These are phyloP conservation scores for Erythrophleum ivorense DNA, from an alignment of 331 rosid species.

Conservation along the genomic window DNA sequence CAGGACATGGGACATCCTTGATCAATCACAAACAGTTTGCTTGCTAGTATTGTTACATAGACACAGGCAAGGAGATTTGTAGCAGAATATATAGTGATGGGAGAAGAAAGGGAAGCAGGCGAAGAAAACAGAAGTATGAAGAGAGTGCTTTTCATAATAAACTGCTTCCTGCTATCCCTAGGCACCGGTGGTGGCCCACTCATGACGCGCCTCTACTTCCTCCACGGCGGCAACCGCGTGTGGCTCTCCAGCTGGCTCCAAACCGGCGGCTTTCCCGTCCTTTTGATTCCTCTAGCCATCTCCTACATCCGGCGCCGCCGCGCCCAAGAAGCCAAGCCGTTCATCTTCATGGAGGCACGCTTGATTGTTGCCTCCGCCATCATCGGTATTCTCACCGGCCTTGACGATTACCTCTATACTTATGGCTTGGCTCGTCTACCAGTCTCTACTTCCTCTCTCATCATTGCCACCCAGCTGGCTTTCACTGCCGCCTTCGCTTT, in stretches of 20 bases:
- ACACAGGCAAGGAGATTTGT: neutral
- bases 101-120: neutral
- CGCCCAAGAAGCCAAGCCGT: neutral
- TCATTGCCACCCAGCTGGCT: constrained; percentile 76
- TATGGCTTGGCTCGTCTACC: constrained; percentile 80
- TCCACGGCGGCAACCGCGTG: constrained; percentile 79
- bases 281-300: constrained; percentile 56
- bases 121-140: constrained; percentile 31
- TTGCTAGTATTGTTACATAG: neutral
- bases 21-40: neutral
- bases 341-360: constrained; percentile 49
- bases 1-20: neutral
- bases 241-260: constrained; percentile 82
- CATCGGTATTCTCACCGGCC: constrained; percentile 71
- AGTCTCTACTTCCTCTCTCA: constrained; percentile 66
- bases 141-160: constrained; percentile 51
- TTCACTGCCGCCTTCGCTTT: constrained; percentile 86
- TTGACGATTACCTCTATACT: constrained; percentile 78
- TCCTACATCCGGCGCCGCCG: constrained; percentile 45
- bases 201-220: constrained; percentile 77
- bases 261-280: constrained; percentile 70
- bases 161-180: constrained; percentile 51
- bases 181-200: constrained; percentile 79
- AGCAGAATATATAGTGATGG: neutral
- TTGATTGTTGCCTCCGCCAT: constrained; percentile 54